Percentiles rank a stretch among this genome's conserved stretches.
phyloP scores from a whole-genome alignment of 2,329 filamentous ascomycete species.

The Sporothrix protearum region DNA sequence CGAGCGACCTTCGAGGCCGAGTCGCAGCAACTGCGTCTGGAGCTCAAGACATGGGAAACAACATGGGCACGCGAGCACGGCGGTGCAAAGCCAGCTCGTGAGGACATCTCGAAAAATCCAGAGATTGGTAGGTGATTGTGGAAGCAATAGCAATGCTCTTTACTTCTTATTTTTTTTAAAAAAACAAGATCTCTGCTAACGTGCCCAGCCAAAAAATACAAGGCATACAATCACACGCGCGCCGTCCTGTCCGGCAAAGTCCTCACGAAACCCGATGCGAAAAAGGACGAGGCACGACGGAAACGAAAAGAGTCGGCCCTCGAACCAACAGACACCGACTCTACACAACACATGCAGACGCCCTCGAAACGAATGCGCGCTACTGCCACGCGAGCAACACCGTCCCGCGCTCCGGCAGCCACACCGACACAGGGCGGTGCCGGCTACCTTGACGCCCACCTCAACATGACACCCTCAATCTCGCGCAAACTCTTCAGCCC shows the following conservation, averaged over 20 bases:
- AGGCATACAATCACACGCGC: slow-evolving; percentile 66
- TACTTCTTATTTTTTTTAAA: too few species aligned
- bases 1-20: slow-evolving; percentile 47
- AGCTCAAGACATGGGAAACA: slow-evolving; percentile 72
- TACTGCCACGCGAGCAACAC: background rate
- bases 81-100: slow-evolving; percentile 65
- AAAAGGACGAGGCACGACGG: slow-evolving; percentile 30
- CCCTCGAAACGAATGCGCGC: slow-evolving; percentile 37
- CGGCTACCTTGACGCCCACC: slow-evolving; percentile 31
- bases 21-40: slow-evolving; percentile 56
- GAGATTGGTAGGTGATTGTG: slow-evolving; percentile 62
- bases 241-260: slow-evolving; percentile 50
- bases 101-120: slow-evolving; percentile 72
- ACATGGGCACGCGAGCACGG: slow-evolving; percentile 59
- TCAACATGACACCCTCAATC: slow-evolving; percentile 50
- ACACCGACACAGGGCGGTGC: background rate
- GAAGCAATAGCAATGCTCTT: too few species aligned
- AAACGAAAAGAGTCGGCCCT: slow-evolving; percentile 41
- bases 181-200: background rate
- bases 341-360: slow-evolving; percentile 40
- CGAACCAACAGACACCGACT: slow-evolving; percentile 33
- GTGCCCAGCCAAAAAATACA: slow-evolving; percentile 65
- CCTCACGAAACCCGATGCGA: slow-evolving; percentile 34
- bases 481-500: slow-evolving; percentile 60
- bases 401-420: slow-evolving; percentile 33